Evolutionary conservation across 2,329 filamentous ascomycete species (phyloP).

Genomic region (Sclerotinia trifoliorum): DNA sequence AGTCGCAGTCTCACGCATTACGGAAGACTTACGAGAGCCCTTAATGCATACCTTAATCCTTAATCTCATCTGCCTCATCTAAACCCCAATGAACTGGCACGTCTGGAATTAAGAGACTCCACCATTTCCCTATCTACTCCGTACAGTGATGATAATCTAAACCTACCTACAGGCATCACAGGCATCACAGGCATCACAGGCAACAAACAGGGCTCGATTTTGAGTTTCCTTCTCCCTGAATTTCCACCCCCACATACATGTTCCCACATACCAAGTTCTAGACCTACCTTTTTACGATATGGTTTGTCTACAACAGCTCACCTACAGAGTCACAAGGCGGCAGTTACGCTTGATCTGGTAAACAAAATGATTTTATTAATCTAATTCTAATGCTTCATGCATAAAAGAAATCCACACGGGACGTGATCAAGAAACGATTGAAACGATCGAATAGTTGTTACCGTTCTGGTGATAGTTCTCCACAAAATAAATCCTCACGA

Average conservation of each 20-base stretch:
- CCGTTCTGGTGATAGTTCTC: constrained; percentile 15
- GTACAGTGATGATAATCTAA: background rate
- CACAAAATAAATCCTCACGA: background rate
- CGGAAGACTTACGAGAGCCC: constrained; percentile 13
- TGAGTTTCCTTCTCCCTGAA: constrained; percentile 4
- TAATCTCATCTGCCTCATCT: constrained; percentile 4
- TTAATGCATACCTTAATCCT: constrained; percentile 11
- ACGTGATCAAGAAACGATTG: background rate
- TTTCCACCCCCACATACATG: constrained; percentile 19
- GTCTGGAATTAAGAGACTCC: background rate
- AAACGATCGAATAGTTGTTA: background rate
- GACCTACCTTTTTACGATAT: constrained; percentile 19
- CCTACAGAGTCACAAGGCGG: constrained; percentile 17
- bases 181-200: background rate
- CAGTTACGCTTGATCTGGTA: constrained; percentile 22
- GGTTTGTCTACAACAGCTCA: constrained; percentile 8
- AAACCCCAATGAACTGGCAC: constrained; percentile 4
- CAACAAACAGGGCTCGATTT: constrained; percentile 8
- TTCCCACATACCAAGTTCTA: constrained; percentile 17
- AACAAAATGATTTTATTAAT: constrained; percentile 17
- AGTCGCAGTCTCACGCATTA: no score
- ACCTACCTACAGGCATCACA: constrained; percentile 7
- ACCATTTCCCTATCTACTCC: constrained; percentile 16
- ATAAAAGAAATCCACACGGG: constrained; percentile 1
- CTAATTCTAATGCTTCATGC: constrained; percentile 11